Base-by-base conservation (phyloP, 371 early-diverging fungal genomes). In the Fennellomyces sp. region DNA sequence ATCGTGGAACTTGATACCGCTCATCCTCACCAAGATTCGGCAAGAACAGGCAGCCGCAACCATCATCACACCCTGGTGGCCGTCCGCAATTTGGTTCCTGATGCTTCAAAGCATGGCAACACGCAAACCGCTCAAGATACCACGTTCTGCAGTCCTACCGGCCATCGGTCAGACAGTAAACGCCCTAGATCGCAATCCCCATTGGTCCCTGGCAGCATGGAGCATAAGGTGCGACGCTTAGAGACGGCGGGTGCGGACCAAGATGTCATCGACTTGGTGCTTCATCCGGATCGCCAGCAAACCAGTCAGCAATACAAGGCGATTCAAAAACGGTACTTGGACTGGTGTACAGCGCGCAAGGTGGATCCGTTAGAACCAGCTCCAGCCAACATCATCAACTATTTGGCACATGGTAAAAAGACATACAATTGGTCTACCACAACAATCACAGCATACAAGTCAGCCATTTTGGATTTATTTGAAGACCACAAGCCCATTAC, bases 21-120 rank as follows among this genome's bases (percentile, higher is more conserved):
- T 1, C 11, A 47, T 27, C 19, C 31, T 66, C 8, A 26, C 15
- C 13, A 39, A 49, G 45, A 10, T 54, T 15, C 19, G 13, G 3
- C 30, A 19, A 21, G 33, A 56, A 0, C 60, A 6, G 2, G 31
- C 29, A 19, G 19, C 39, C 5, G 64, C 61, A 5, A 65, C 66
- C 13, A 29, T 66, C 31, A 51, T 66, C 13, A 50, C 51, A 2
- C 70, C 70, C 0, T 19, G 56, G 28, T 70, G 70, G 64, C 66
- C 63, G 13, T 12, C 49, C 1, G 69, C 69, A 0, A 21, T 51
- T 2, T 64, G 69, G 65, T 69, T 38, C 39, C 69, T 62, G 25
- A 11, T 53, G 13, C 25, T 54, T 0, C 10, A 30, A 23, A 26
- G 33, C 2, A 2, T 68, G 42, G 27, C 64, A 3, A 12, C 15